These are phyloP conservation scores for Tausonia pullulans DNA, from an alignment of 1,284 basidiomycete genomes.

Conservation along the genomic window DNA sequence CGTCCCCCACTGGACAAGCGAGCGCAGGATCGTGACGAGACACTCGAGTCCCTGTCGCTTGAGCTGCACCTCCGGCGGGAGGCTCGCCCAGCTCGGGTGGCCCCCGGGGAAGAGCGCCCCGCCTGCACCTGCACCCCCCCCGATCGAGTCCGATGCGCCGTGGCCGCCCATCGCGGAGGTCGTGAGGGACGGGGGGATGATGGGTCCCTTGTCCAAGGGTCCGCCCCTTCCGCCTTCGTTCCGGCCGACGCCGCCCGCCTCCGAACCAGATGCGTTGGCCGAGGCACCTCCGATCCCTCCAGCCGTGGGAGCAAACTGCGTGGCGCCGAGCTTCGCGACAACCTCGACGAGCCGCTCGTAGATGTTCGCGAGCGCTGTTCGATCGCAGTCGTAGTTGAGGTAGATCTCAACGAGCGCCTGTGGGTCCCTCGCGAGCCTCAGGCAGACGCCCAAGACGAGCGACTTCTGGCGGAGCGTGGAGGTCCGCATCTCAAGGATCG, in stretches of 20 bases:
- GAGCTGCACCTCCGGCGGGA: constrained; percentile 67
- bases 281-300: constrained; percentile 24
- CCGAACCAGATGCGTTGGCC: constrained; percentile 21
- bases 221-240: constrained; percentile 33
- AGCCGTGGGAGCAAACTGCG: constrained; percentile 46
- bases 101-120: too few relatives aligned
- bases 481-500: constrained; percentile 95
- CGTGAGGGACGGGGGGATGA: constrained; percentile 51
- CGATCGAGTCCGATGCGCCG: neutral
- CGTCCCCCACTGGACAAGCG: constrained; percentile 81
- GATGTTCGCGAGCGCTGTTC: constrained; percentile 83
- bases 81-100: constrained; percentile 45
- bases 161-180: constrained; percentile 48
- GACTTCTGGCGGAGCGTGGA: constrained; percentile 92
- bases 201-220: constrained; percentile 24
- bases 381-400: constrained; percentile 95
- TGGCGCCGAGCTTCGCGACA: constrained; percentile 76
- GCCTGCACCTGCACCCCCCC: too few relatives aligned
- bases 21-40: constrained; percentile 71
- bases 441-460: constrained; percentile 73
- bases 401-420: constrained; percentile 94
- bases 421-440: constrained; percentile 80
- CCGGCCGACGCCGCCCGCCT: constrained; percentile 16
- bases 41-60: constrained; percentile 82
- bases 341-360: constrained; percentile 94